Percentiles rank a stretch among this genome's conserved stretches.
phyloP scores from a whole-genome alignment of 2,329 filamentous ascomycete genomes.

The Phoma sp. region DNA sequence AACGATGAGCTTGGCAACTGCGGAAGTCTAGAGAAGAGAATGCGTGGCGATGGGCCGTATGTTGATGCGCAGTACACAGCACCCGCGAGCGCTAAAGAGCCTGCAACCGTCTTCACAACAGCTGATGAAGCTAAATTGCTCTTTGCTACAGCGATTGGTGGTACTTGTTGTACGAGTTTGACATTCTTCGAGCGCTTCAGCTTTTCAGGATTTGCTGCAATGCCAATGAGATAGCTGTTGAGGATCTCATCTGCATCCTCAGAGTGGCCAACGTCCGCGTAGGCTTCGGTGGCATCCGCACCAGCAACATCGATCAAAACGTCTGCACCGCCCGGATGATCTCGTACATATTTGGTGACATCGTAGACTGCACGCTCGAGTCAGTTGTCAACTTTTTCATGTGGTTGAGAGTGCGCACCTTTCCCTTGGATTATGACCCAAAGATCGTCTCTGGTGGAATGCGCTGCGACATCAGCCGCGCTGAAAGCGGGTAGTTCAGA shows the following conservation, averaged over 20 bases:
- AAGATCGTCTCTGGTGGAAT: slow-evolving; percentile 56
- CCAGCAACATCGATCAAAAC: slow-evolving; percentile 51
- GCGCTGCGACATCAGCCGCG: slow-evolving; percentile 57
- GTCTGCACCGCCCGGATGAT: slow-evolving; percentile 60
- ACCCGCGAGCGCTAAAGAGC: slow-evolving; percentile 17
- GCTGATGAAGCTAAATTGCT: slow-evolving; percentile 10
- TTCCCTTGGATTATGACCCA: slow-evolving; percentile 62
- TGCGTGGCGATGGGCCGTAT: slow-evolving; percentile 15
- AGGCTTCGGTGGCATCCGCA: slow-evolving; percentile 51
- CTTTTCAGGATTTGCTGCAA: slow-evolving; percentile 19
- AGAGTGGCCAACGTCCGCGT: slow-evolving; percentile 55
- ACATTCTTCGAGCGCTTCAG: slow-evolving; percentile 37
- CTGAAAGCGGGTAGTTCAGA: slow-evolving; percentile 22
- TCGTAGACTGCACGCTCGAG: slow-evolving; percentile 59
- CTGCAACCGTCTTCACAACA: slow-evolving; percentile 15
- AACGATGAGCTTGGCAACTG: slow-evolving; percentile 7
- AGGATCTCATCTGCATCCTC: slow-evolving; percentile 55
- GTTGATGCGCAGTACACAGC: slow-evolving; percentile 18
- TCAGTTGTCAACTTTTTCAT: not conserved
- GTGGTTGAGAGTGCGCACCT: slow-evolving; percentile 15
- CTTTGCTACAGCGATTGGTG: not conserved
- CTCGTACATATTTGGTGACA: slow-evolving; percentile 62
- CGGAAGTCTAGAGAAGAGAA: slow-evolving; percentile 14
- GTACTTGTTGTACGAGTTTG: slow-evolving; percentile 48
- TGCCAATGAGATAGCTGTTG: slow-evolving; percentile 42